Conservation (phyloP, 148 eudicot species). For the Polygonum aviculare region DNA sequence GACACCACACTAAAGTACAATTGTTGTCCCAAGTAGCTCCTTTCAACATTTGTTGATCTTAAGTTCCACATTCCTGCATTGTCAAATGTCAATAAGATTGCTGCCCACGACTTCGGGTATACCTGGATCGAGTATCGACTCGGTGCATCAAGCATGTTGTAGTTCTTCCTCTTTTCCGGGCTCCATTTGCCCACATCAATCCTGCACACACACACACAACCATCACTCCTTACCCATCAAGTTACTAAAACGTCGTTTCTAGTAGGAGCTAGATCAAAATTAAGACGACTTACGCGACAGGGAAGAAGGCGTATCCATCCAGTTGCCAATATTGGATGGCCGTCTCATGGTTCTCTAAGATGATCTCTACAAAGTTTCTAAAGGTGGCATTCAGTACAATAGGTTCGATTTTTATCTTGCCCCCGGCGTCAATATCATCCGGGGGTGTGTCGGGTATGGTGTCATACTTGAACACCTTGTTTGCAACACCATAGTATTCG, state of each 20-base stretch:
- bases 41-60: constrained; percentile 26
- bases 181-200: constrained; percentile 44
- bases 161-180: constrained; percentile 52
- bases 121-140: constrained; percentile 48
- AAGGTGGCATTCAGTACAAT: constrained; percentile 26
- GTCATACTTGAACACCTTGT: constrained; percentile 45
- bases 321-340: constrained; percentile 41
- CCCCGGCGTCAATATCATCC: constrained; percentile 3
- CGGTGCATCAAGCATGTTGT: constrained; percentile 42
- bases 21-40: constrained; percentile 35
- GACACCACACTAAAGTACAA: constrained; percentile 37
- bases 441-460: constrained; percentile 32
- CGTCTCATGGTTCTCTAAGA: constrained; percentile 45
- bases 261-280: too few species aligned
- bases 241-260: too few species aligned
- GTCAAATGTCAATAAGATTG: constrained; percentile 38
- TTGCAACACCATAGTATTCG: constrained; percentile 31
- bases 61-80: constrained; percentile 49
- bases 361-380: constrained; percentile 36
- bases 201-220: constrained; percentile 12
- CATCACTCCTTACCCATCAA: too few species aligned
- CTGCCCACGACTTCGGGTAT: constrained; percentile 46
- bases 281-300: constrained; percentile 25
- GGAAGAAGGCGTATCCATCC: constrained; percentile 45
- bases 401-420: constrained; percentile 17